Evolutionary conservation across 805 yeast genomes (phyloP).

Genomic region (Candida tammaniensis): DNA sequence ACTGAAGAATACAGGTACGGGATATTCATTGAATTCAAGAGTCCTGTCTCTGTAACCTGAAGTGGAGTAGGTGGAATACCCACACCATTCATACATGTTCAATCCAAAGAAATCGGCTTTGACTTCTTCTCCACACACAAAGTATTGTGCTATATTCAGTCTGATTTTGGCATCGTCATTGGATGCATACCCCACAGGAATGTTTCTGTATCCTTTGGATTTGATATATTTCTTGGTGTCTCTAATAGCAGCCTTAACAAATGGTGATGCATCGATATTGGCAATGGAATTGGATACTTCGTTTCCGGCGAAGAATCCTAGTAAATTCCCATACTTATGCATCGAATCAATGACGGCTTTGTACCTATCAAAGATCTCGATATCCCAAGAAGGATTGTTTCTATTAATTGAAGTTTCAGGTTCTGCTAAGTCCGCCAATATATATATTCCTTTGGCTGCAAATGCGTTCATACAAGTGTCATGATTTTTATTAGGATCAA

Average conservation of each 20-base stretch:
- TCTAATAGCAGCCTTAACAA: slow-evolving; percentile 35
- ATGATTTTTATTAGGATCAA: slow-evolving; percentile 71
- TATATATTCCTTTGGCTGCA: slow-evolving; percentile 34
- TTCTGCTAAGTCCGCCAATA: slow-evolving; percentile 34
- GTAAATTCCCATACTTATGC: slow-evolving; percentile 28
- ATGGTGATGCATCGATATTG: slow-evolving; percentile 30
- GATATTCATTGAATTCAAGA: slow-evolving; percentile 22
- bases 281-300: slow-evolving; percentile 32
- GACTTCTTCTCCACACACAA: slow-evolving; percentile 22
- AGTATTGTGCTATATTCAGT: slow-evolving; percentile 25
- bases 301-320: slow-evolving; percentile 42
- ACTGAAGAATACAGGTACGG: slow-evolving; percentile 38
- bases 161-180: slow-evolving; percentile 35
- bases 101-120: slow-evolving; percentile 34
- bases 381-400: slow-evolving; percentile 33
- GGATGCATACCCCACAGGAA: slow-evolving; percentile 43
- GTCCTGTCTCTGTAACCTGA: slow-evolving; percentile 39
- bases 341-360: slow-evolving; percentile 32
- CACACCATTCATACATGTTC: slow-evolving; percentile 44
- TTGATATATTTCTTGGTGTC: slow-evolving; percentile 29
- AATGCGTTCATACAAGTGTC: slow-evolving; percentile 73
- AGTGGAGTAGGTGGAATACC: slow-evolving; percentile 33
- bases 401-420: slow-evolving; percentile 34
- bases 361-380: slow-evolving; percentile 26
- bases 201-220: slow-evolving; percentile 23